A percentile compares a stretch with the other conserved stretches of the same genome.
Evolutionary conservation across 495 filamentous ascomycete species (phyloP).

Genomic region (Neurospora discreta): DNA sequence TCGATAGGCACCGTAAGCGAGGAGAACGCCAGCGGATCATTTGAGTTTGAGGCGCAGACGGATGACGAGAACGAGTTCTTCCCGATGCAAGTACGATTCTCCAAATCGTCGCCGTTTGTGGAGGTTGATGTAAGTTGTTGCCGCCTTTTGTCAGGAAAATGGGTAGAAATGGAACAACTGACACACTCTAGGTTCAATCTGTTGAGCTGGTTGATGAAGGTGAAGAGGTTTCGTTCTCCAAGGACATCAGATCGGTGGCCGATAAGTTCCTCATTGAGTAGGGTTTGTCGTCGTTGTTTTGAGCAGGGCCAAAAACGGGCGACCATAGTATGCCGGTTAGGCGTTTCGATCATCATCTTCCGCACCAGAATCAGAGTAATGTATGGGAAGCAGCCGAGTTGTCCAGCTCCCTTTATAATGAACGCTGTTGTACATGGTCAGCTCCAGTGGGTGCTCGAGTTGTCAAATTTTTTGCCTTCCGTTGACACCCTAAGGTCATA

Average conservation of each 20-base stretch:
- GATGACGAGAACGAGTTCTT: conserved; percentile 85
- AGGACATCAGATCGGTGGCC: conserved; percentile 76
- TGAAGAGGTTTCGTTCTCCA: conserved; percentile 75
- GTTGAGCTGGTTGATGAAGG: conserved; percentile 67
- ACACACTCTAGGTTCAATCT: conserved; percentile 46
- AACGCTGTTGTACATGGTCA: not conserved
- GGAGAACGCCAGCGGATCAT: conserved; percentile 68
- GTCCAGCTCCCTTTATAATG: not conserved
- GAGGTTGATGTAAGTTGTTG: conserved; percentile 69
- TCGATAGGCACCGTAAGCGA: conserved; percentile 73
- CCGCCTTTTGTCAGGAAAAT: not conserved
- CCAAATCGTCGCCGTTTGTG: conserved; percentile 74
- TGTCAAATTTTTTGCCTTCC: not conserved
- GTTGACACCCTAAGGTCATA: not conserved
- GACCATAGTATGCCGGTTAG: not conserved
- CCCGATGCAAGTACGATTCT: conserved; percentile 87
- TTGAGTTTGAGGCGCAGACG: conserved; percentile 87
- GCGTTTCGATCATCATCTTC: not conserved
- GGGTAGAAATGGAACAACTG: conserved; percentile 9
- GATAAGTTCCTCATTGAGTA: conserved; percentile 77
- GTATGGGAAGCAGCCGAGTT: not conserved
- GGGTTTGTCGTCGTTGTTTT: conserved; percentile 4
- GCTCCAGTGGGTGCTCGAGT: not conserved
- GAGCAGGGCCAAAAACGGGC: not conserved
- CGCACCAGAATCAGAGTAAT: not conserved